Evolutionary conservation across 805 yeast species (phyloP).

Genomic region (Yarrowia deformans): DNA sequence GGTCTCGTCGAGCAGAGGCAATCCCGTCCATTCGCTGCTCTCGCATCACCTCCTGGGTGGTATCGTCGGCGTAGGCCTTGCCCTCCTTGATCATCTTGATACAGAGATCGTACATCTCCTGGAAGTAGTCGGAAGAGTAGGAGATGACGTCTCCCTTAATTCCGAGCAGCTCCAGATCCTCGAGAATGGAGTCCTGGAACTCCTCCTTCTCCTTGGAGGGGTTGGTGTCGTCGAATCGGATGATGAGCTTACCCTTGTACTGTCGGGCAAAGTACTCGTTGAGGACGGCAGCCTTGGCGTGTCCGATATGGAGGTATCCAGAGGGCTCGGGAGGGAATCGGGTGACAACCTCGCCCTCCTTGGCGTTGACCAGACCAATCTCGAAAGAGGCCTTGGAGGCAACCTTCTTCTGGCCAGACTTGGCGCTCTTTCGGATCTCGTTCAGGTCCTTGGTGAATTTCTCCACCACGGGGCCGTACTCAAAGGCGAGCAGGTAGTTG

Average conservation of each 20-base stretch:
- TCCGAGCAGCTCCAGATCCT: constrained; percentile 88
- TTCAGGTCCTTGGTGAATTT: constrained; percentile 69
- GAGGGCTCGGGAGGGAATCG: constrained; percentile 99
- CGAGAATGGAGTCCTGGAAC: constrained; percentile 91
- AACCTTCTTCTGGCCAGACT: constrained; percentile 76
- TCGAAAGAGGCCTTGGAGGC: constrained; percentile 94
- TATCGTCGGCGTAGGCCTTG: constrained; percentile 96
- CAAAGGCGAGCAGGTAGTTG: constrained; percentile 66
- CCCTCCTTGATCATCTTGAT: constrained; percentile 91
- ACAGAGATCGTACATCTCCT: constrained; percentile 87
- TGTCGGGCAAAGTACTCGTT: constrained; percentile 96
- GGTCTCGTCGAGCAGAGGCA: constrained; percentile 88
- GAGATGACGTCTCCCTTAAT: constrained; percentile 90
- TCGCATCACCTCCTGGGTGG: constrained; percentile 94
- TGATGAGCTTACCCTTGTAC: constrained; percentile 94
- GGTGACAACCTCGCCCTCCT: constrained; percentile 93
- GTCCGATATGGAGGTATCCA: constrained; percentile 99
- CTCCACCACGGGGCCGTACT: constrained; percentile 75
- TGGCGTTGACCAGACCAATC: constrained; percentile 90
- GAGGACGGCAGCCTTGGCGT: constrained; percentile 96
- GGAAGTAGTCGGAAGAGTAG: constrained; percentile 92
- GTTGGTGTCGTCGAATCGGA: constrained; percentile 97
- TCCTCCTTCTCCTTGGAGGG: constrained; percentile 96
- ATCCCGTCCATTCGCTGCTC: constrained; percentile 98
- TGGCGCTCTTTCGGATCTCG: constrained; percentile 75